A percentile compares a stretch with the other conserved stretches of the same genome.
phyloP scores from a whole-genome alignment of 768 basidiomycete species.

The Leccinum disarticulatum region DNA sequence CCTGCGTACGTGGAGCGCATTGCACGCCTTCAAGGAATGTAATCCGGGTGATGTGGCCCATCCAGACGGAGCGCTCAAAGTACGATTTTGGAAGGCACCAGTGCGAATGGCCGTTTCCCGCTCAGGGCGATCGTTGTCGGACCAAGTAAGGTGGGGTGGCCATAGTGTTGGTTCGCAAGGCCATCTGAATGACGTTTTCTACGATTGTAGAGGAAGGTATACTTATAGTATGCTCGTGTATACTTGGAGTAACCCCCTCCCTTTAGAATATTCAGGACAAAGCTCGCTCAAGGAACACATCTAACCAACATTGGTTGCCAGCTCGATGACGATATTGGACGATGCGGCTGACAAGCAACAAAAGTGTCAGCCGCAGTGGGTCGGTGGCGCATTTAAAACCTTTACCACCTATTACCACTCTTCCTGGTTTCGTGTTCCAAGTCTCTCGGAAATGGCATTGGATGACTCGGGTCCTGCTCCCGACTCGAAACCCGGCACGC shows the following conservation, averaged over 20 bases:
- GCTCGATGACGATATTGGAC: not conserved
- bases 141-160: conserved; percentile 42
- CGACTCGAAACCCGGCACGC: conserved; percentile 5
- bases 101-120: conserved; percentile 42
- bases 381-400: not conserved
- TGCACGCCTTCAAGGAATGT: conserved; percentile 64
- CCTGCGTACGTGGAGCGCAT: conserved; percentile 67
- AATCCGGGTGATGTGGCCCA: conserved; percentile 54
- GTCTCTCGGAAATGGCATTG: conserved; percentile 10
- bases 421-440: no score
- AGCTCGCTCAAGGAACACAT: not conserved
- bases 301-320: not conserved
- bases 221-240: not conserved
- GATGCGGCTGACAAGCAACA: conserved; percentile 9
- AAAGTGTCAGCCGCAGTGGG: conserved; percentile 9
- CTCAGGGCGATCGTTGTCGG: conserved; percentile 15
- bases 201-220: not conserved
- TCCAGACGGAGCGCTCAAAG: conserved; percentile 60
- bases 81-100: conserved; percentile 56
- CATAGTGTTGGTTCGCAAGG: conserved; percentile 21
- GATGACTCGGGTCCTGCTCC: not conserved
- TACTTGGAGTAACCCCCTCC: not conserved
- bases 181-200: not conserved
- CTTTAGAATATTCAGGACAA: not conserved
- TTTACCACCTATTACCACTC: not conserved